phyloP scores from a whole-genome alignment of 331 rosid genomes.

The Malus hybrid region DNA sequence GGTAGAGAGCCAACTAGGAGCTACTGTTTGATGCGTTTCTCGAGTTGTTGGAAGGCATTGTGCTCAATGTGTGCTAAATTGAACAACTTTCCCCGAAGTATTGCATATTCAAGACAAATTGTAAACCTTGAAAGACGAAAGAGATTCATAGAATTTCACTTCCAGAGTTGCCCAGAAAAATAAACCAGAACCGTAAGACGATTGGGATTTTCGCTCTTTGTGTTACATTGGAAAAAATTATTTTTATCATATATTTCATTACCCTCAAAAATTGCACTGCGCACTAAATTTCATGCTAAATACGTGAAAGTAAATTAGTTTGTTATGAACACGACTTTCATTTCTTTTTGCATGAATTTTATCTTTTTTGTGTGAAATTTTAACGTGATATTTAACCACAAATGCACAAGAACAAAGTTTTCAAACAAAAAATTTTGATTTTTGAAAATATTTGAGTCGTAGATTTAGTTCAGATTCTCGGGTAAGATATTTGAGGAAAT shows the following conservation, averaged over 20 bases:
- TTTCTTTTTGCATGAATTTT: not conserved
- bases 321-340: not conserved
- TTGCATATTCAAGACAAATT: too few species aligned
- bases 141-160: too few species aligned
- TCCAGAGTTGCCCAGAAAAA: too few species aligned
- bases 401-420: not conserved
- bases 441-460: not conserved
- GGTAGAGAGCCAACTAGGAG: constrained; percentile 36
- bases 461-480: not conserved
- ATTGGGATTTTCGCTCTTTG: too few species aligned
- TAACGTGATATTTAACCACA: not conserved
- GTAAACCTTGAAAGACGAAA: too few species aligned
- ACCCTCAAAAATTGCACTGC: too few species aligned
- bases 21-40: not conserved
- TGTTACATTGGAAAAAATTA: too few species aligned
- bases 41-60: not conserved
- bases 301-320: not conserved
- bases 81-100: not conserved
- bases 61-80: not conserved
- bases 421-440: not conserved
- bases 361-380: not conserved
- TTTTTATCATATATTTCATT: too few species aligned
- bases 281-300: not conserved
- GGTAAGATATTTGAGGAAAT: not conserved
- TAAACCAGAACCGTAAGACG: too few species aligned